Conservation (phyloP, 2,329 filamentous ascomycete species). For the Cladosporium sp. region DNA sequence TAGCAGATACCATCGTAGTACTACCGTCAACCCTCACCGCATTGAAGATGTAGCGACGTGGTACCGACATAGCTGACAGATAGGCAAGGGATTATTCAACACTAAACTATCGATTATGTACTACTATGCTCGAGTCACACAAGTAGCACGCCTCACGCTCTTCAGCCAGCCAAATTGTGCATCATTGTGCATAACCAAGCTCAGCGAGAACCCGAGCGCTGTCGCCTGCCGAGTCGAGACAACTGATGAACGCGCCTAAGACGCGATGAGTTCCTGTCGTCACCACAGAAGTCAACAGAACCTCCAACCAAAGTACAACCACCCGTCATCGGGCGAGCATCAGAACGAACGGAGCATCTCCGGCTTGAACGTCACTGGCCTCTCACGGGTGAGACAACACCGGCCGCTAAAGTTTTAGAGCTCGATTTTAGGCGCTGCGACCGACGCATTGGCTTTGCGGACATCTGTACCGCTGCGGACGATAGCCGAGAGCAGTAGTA, state of each 20-base stretch:
- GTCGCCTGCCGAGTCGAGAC: neutral
- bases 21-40: neutral
- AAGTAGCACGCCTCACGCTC: too few species aligned
- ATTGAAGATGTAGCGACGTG: neutral
- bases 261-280: constrained; percentile 4
- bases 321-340: neutral
- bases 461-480: neutral
- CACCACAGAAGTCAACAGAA: constrained; percentile 1
- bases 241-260: neutral
- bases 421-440: neutral
- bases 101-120: neutral
- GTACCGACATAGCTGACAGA: neutral
- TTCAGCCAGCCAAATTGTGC: too few species aligned
- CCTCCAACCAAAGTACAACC: neutral
- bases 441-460: neutral
- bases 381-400: constrained; percentile 3
- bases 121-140: neutral
- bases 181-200: neutral
- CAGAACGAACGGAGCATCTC: neutral
- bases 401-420: neutral
- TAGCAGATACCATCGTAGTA: too few species aligned
- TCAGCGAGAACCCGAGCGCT: neutral
- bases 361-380: neutral
- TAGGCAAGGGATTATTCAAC: neutral
- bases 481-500: too few species aligned